Evolutionary conservation across 2,329 filamentous ascomycete genomes (phyloP).

Genomic region (Monosporascus ibericus): DNA sequence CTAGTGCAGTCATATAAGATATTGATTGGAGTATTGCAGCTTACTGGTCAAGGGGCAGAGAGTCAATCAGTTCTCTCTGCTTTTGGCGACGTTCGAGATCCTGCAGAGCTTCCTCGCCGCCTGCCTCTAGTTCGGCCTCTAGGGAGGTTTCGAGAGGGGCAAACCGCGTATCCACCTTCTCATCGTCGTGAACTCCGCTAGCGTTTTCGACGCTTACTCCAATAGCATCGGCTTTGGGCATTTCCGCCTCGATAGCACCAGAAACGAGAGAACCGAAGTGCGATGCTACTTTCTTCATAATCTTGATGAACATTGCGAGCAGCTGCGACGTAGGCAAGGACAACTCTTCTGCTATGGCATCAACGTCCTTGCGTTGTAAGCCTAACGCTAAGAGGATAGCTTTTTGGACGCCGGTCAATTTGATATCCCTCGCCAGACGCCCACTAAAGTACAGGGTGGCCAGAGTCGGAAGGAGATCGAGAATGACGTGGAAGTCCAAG

Average conservation of each 20-base stretch:
- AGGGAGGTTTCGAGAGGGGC: constrained; percentile 65
- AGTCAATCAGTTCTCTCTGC: constrained; percentile 83
- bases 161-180: constrained; percentile 59
- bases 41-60: constrained; percentile 81
- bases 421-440: constrained; percentile 59
- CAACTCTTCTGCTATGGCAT: constrained; percentile 73
- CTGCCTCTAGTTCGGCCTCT: constrained; percentile 82
- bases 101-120: constrained; percentile 67
- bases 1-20: background rate
- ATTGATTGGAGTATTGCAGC: constrained; percentile 23
- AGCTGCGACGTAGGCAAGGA: constrained; percentile 70
- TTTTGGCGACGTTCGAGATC: constrained; percentile 61
- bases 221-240: constrained; percentile 52
- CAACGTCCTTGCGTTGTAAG: constrained; percentile 82
- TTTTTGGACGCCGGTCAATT: constrained; percentile 75
- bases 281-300: constrained; percentile 77
- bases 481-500: constrained; percentile 94
- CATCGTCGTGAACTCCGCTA: constrained; percentile 62
- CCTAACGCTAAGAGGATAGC: constrained; percentile 86
- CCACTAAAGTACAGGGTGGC: constrained; percentile 81
- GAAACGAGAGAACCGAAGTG: constrained; percentile 73
- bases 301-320: constrained; percentile 95
- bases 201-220: constrained; percentile 55
- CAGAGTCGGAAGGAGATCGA: constrained; percentile 83
- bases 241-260: constrained; percentile 61